phyloP scores from a whole-genome alignment of 305 asterid genomes.

The Fraxinus xanthoxyloides region DNA sequence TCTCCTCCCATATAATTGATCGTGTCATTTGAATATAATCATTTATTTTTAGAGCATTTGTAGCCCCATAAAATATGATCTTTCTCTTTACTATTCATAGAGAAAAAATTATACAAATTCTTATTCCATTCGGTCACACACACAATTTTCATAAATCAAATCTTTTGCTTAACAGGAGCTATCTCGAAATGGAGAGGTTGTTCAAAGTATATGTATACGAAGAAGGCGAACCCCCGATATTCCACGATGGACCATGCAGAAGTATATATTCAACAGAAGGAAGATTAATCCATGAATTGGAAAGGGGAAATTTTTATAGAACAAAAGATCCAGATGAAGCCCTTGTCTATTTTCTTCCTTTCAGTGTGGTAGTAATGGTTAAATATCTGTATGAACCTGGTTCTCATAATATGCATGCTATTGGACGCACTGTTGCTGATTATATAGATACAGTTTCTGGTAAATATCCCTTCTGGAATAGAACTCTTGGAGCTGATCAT shows the following conservation, averaged over 20 bases:
- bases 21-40: background rate
- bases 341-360: conserved; percentile 70
- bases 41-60: no score
- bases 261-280: conserved; percentile 86
- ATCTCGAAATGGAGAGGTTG: conserved; percentile 62
- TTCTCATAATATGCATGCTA: conserved; percentile 36
- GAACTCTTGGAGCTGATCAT: conserved; percentile 68
- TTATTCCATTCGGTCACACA: no score
- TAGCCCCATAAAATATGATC: background rate
- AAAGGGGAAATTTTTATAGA: conserved; percentile 45
- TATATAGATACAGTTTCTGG: conserved; percentile 51
- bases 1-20: no score
- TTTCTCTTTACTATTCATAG: background rate
- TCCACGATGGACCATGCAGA: conserved; percentile 73
- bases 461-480: conserved; percentile 69
- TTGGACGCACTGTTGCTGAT: conserved; percentile 55
- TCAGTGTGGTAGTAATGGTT: conserved; percentile 68
- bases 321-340: conserved; percentile 67
- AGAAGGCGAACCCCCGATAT: conserved; percentile 76
- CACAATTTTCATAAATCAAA: background rate
- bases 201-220: conserved; percentile 72
- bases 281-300: conserved; percentile 70
- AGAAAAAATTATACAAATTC: background rate
- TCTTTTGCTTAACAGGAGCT: conserved; percentile 43
- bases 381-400: conserved; percentile 53